These are phyloP conservation scores for Mucor sp. DNA, from an alignment of 371 early-diverging fungal genomes.

Conservation along the genomic window DNA sequence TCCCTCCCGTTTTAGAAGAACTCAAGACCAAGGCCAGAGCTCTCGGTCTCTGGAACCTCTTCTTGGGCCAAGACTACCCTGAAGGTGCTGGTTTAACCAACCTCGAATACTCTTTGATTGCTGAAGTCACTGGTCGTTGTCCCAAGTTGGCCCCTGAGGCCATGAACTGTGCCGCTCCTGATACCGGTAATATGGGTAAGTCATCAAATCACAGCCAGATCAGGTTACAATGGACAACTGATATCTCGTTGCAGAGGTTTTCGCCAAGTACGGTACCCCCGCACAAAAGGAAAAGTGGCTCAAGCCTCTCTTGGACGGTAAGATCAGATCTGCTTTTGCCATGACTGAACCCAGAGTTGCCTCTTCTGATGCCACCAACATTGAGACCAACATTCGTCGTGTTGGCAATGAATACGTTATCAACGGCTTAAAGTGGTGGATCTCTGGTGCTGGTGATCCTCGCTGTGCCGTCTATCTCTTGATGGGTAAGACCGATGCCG, in stretches of 20 bases:
- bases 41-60: constrained; percentile 96
- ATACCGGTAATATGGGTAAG: constrained; percentile 94
- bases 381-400: constrained; percentile 78
- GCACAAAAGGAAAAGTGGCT: constrained; percentile 89
- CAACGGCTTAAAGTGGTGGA: constrained; percentile 98
- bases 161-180: constrained; percentile 94
- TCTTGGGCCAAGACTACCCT: constrained; percentile 74
- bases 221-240: not conserved
- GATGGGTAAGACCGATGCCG: constrained; percentile 86
- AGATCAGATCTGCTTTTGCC: constrained; percentile 95
- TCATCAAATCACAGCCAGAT: not conserved
- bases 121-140: constrained; percentile 86
- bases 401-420: constrained; percentile 76
- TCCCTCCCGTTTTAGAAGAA: constrained; percentile 85
- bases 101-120: constrained; percentile 91
- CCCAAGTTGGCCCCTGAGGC: constrained; percentile 83
- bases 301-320: constrained; percentile 82
- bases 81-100: constrained; percentile 91
- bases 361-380: constrained; percentile 96
- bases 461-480: constrained; percentile 81
- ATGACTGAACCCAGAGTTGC: constrained; percentile 97
- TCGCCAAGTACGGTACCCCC: constrained; percentile 90
- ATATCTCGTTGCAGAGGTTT: constrained; percentile 67
- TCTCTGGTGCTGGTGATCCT: constrained; percentile 93
- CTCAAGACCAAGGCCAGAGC: constrained; percentile 86